Percentiles rank a stretch among this genome's conserved stretches.
Conservation (phyloP, 179 eudicot genomes). For the Monotropa hypopitys region DNA sequence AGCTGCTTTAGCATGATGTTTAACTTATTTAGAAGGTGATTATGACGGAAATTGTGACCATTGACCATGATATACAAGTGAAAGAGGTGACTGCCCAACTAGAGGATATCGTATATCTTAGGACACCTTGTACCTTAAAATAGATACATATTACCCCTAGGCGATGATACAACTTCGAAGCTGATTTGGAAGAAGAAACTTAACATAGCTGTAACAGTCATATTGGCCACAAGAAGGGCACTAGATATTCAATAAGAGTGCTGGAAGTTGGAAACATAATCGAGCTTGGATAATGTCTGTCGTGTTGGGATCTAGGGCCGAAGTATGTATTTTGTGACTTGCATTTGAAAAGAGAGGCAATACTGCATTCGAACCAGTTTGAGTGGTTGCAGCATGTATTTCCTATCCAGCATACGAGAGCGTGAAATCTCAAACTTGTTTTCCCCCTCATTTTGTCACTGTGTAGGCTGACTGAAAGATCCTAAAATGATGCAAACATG, state of each 20-base stretch:
- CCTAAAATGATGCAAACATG: not conserved
- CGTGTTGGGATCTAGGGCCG: not conserved
- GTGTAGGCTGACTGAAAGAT: not conserved
- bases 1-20: not conserved
- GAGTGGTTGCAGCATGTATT: not conserved
- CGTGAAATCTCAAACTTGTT: not conserved
- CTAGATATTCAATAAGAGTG: not conserved
- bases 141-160: not conserved
- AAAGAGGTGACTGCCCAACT: not conserved
- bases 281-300: not conserved
- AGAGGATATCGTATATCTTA: not conserved
- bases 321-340: not conserved
- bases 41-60: not conserved
- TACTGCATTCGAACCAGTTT: not conserved
- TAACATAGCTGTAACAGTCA: not conserved
- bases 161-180: not conserved
- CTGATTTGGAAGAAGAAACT: not conserved
- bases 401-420: not conserved
- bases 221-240: not conserved
- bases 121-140: not conserved
- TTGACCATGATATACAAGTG: not conserved
- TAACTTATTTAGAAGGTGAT: not conserved
- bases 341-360: not conserved
- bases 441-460: not conserved
- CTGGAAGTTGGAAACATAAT: not conserved